Percentiles rank a stretch among this genome's conserved stretches.
phyloP scores from a whole-genome alignment of 257 asterid genomes.

The Solanum microdontum region DNA sequence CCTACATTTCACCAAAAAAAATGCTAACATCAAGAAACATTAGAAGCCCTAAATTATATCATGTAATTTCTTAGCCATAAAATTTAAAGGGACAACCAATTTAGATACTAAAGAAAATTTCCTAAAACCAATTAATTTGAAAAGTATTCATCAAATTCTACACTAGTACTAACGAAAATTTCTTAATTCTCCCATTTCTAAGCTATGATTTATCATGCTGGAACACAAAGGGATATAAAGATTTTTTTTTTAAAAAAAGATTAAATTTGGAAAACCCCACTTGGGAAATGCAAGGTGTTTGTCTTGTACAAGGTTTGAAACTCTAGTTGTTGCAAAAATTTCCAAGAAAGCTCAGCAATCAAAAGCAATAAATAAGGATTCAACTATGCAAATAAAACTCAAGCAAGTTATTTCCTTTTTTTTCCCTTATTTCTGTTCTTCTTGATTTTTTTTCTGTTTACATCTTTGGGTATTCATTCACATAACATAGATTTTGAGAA shows the following conservation, averaged over 20 bases:
- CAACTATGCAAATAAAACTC: neutral
- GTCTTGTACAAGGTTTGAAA: slow-evolving; percentile 13
- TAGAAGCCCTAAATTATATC: neutral
- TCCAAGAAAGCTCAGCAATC: slow-evolving; percentile 24
- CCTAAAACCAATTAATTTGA: neutral
- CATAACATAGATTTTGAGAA: neutral
- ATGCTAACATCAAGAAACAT: neutral
- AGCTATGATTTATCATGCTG: neutral
- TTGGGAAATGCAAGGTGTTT: slow-evolving; percentile 33
- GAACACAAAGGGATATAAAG: neutral
- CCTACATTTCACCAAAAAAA: neutral
- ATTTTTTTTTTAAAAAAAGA: neutral
- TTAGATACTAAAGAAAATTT: neutral
- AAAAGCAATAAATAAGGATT: neutral
- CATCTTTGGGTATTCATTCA: neutral
- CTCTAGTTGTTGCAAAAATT: slow-evolving; percentile 19
- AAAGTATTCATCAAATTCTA: neutral
- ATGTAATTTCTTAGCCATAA: neutral
- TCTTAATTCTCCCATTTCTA: neutral
- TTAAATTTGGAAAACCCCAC: slow-evolving; percentile 11
- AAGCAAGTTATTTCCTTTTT: neutral
- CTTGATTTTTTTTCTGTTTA: neutral
- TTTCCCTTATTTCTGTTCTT: no score
- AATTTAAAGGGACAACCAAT: neutral
- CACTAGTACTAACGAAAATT: no score